phyloP scores from a whole-genome alignment of 2,329 filamentous ascomycete genomes.

The Venturia effusa region DNA sequence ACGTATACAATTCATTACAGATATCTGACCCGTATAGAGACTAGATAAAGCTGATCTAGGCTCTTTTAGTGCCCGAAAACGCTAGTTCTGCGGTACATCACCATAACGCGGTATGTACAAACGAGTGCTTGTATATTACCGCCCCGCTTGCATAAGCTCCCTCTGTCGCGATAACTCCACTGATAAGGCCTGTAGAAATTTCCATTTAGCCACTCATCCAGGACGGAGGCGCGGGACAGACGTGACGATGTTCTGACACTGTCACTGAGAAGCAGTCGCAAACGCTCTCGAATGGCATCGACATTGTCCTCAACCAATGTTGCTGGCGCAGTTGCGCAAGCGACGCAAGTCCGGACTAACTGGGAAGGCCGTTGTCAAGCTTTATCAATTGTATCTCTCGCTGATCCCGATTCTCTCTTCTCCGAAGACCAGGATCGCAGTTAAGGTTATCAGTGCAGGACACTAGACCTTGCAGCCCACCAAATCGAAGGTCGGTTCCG shows the following conservation, averaged over 20 bases:
- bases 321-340: background rate
- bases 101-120: background rate
- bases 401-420: background rate
- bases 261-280: background rate
- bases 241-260: no score
- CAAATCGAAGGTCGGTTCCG: background rate
- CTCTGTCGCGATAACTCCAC: background rate
- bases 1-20: background rate
- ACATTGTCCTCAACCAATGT: background rate
- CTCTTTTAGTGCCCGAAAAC: background rate
- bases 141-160: background rate
- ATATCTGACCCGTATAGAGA: background rate
- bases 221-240: background rate
- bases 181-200: background rate
- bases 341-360: background rate
- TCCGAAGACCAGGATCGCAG: background rate
- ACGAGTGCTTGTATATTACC: background rate
- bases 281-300: background rate
- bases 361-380: background rate
- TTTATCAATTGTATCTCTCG: background rate
- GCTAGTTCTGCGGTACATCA: background rate
- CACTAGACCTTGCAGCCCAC: background rate
- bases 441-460: slow-evolving; percentile 1
- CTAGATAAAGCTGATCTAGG: background rate
- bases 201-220: background rate